Percentiles rank a stretch among this genome's conserved stretches.
Evolutionary conservation across 2,329 filamentous ascomycete species (phyloP).

Genomic region (Corynespora cassiicola): DNA sequence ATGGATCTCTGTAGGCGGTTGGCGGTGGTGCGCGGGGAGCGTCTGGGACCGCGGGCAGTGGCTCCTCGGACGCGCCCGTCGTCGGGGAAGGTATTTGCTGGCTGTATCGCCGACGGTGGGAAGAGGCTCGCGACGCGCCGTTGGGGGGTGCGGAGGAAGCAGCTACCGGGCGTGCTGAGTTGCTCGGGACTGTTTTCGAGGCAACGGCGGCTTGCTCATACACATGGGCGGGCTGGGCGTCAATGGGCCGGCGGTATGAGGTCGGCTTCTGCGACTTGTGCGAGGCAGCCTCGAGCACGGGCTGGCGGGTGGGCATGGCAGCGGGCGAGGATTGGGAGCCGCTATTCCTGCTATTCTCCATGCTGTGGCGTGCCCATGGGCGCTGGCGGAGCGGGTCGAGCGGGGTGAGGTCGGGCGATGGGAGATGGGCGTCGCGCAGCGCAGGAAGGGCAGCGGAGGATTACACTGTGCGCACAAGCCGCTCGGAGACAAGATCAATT

Average conservation of each 20-base stretch:
- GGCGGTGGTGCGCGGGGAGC: conserved; percentile 64
- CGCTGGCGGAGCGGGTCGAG: conserved; percentile 11
- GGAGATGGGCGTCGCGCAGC: conserved; percentile 8
- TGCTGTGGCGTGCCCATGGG: conserved; percentile 30
- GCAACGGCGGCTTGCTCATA: conserved; percentile 21
- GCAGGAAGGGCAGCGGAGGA: background rate
- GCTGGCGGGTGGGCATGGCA: conserved; percentile 27
- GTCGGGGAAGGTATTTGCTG: conserved; percentile 36
- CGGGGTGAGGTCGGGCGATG: conserved; percentile 4
- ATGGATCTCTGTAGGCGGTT: conserved; percentile 42
- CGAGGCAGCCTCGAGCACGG: conserved; percentile 33
- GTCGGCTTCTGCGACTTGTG: conserved; percentile 42
- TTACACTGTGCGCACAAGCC: conserved; percentile 5
- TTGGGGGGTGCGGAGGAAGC: conserved; percentile 20
- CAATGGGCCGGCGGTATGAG: conserved; percentile 39
- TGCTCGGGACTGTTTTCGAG: conserved; percentile 30
- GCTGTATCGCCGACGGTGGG: conserved; percentile 39
- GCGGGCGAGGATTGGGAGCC: conserved; percentile 28
- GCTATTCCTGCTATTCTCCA: conserved; percentile 38
- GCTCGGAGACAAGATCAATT: conserved; percentile 5
- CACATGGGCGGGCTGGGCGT: conserved; percentile 29
- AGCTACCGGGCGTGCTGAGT: conserved; percentile 33
- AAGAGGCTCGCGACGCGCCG: conserved; percentile 28
- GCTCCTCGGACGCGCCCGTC: conserved; percentile 26
- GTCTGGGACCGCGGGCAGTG: conserved; percentile 61